Percentiles rank a stretch among this genome's conserved stretches.
Evolutionary conservation across 352 stramenopile genomes (phyloP).

Genomic region (Phytophthora lateralis): DNA sequence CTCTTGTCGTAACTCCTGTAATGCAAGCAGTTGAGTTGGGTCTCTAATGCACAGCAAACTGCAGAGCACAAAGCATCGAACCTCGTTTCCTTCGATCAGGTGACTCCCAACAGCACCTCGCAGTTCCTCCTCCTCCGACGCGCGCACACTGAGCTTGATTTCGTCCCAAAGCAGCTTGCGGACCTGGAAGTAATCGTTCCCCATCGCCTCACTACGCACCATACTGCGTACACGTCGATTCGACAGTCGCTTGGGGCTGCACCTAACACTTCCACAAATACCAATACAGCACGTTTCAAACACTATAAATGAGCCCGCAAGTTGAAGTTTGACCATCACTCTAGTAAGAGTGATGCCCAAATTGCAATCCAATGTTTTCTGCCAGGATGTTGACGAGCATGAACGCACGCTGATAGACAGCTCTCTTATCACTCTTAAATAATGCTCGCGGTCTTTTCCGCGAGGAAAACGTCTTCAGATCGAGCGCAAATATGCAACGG

Average conservation of each 20-base stretch:
- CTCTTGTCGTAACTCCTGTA: conserved; percentile 61
- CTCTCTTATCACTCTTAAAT: conserved; percentile 28
- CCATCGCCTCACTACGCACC: conserved; percentile 26
- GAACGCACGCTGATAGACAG: background rate
- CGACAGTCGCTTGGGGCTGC: background rate
- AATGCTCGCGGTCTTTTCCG: conserved; percentile 16
- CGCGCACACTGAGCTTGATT: conserved; percentile 50
- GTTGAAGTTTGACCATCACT: conserved; percentile 28
- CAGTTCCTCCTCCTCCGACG: conserved; percentile 70
- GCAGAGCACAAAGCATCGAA: conserved; percentile 10
- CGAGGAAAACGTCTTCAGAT: conserved; percentile 8
- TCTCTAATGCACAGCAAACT: background rate
- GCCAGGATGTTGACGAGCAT: background rate
- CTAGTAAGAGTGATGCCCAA: conserved; percentile 16
- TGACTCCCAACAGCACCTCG: conserved; percentile 61
- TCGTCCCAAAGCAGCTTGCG: conserved; percentile 82
- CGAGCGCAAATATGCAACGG: conserved; percentile 49
- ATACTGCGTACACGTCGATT: background rate
- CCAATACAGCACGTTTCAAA: conserved; percentile 4
- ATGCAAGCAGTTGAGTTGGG: background rate
- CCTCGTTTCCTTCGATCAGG: conserved; percentile 74
- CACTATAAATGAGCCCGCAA: conserved; percentile 19
- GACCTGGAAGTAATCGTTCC: conserved; percentile 69
- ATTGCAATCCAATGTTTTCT: conserved; percentile 15
- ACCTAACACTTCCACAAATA: conserved; percentile 14